phyloP scores from a whole-genome alignment of 2,329 filamentous ascomycete genomes.

The Pestalotiopsis sp. region DNA sequence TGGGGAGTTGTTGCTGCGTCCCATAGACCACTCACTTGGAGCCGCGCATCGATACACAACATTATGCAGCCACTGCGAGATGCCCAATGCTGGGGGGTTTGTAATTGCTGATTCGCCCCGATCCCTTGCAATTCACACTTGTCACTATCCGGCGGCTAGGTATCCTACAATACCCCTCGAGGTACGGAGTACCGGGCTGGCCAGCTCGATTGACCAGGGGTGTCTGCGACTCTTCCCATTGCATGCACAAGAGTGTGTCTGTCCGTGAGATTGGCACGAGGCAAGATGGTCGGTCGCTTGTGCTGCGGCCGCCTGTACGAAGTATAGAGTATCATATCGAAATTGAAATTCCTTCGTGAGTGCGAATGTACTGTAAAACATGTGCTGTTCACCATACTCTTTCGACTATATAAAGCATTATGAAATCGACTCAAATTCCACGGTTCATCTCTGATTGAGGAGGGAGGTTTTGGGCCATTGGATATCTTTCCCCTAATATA shows the following conservation, averaged over 20 bases:
- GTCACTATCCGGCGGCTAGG: neutral
- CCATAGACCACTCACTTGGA: neutral
- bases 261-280: neutral
- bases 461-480: conserved; percentile 1
- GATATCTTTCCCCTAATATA: neutral
- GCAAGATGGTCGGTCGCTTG: neutral
- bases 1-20: too few relatives aligned
- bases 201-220: too few relatives aligned
- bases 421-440: neutral
- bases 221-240: too few relatives aligned
- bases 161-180: neutral
- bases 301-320: conserved; percentile 1
- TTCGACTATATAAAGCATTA: neutral
- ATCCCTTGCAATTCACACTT: neutral
- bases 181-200: neutral
- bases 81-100: neutral
- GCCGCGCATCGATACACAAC: neutral
- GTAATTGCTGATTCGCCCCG: neutral
- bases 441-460: conserved; percentile 8
- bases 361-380: too few relatives aligned
- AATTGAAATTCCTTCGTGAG: too few relatives aligned
- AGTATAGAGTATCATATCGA: too few relatives aligned
- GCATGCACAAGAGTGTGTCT: neutral
- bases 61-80: neutral
- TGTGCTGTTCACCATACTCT: neutral